These are phyloP conservation scores for Lactarius hatsudake DNA, from an alignment of 768 basidiomycete genomes.

Conservation along the genomic window DNA sequence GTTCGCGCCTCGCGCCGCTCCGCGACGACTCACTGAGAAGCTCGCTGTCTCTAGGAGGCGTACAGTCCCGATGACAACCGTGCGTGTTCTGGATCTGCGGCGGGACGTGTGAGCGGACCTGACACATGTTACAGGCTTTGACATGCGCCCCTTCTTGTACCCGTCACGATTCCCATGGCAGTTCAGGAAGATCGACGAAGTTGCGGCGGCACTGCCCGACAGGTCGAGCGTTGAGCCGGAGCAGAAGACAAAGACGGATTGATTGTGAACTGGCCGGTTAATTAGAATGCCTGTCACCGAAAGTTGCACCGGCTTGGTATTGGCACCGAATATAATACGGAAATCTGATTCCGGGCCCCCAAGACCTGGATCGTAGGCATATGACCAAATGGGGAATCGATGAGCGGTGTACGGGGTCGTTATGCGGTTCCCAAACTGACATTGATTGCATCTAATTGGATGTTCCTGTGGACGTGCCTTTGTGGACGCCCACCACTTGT, in stretches of 20 bases:
- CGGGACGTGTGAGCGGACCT: slow-evolving; percentile 19
- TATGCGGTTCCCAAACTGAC: not conserved
- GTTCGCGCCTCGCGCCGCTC: not conserved
- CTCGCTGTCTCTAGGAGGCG: slow-evolving; percentile 76
- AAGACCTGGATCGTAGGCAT: not conserved
- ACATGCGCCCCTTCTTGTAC: slow-evolving; percentile 94
- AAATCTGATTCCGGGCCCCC: not conserved
- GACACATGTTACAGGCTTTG: slow-evolving; percentile 64
- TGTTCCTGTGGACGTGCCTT: too few species aligned
- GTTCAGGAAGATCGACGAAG: slow-evolving; percentile 90
- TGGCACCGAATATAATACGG: not conserved
- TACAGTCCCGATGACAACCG: slow-evolving; percentile 97
- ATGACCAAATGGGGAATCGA: not conserved
- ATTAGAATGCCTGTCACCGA: not conserved
- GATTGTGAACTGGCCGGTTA: not conserved
- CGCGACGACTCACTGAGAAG: slow-evolving; percentile 11
- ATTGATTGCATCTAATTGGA: too few species aligned
- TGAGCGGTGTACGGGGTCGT: not conserved
- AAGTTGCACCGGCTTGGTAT: not conserved
- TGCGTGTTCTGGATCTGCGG: slow-evolving; percentile 39
- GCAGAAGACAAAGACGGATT: slow-evolving; percentile 26
- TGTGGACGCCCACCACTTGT: not conserved
- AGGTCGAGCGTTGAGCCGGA: slow-evolving; percentile 40
- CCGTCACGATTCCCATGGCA: slow-evolving; percentile 95
- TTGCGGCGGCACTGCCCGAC: slow-evolving; percentile 75